Evolutionary conservation across 805 yeast genomes (phyloP), one percentile per base, ranked within the genome.

Genomic region (Metschnikowia vanudenii): DNA sequence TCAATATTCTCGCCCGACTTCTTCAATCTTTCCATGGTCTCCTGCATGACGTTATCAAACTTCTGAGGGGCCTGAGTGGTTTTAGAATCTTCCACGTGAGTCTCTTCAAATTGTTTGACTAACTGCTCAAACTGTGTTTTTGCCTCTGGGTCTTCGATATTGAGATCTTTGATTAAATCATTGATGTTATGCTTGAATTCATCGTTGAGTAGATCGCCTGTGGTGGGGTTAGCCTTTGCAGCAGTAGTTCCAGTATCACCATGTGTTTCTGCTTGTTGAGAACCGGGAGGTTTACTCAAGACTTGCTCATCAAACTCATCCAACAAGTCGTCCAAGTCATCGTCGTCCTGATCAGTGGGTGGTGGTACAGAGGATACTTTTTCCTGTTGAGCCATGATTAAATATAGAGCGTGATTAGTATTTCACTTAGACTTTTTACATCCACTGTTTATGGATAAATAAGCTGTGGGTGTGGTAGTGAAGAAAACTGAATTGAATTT

Each of bases 231-330:
- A 24, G 53, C 45, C 13, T 46, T 46, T 28, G 49, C 40, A 20
- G 53, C 14, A 16, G 45, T 35, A 7, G 32, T 12, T 13, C 34
- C 36, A 17, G 22, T 33, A 3, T 39, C 53, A 10, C 29, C 29
- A 3, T 29, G 30, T 14, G 47, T 39, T n/a, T 47, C 55, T 7
- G 45, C 44, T 12, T 41, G 52, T 5, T 61, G 69, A 0, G 77
- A 67, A 3, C 82, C 86, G 1, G 85, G 86, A 1, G 85, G 83
- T 53, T 79, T 74, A 49, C 77, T 77, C 46, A 85, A 69, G 0
- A 84, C 75, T 47, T 82, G 88, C 50, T 83, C 88, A 35, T 84
- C 88, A 61, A 86, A 86, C 52, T 90, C 97, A 59, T 90, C 96
- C 42, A 92, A 72, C 49, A 88, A 73, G 57, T 88, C 96, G 55